These are phyloP conservation scores for Nicotiana tabacum DNA, from an alignment of 257 asterid genomes.

Conservation along the genomic window DNA sequence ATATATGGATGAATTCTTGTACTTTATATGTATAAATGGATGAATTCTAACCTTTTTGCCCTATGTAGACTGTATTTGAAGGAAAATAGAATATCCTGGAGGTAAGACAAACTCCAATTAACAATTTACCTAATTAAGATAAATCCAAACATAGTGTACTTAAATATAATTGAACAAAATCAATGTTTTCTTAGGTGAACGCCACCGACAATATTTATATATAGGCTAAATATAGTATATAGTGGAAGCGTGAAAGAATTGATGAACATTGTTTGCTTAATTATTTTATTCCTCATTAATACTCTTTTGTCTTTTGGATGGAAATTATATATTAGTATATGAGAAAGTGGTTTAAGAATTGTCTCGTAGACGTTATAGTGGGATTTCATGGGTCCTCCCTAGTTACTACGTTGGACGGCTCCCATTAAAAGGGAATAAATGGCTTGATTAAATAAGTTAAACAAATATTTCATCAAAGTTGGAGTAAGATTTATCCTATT, in stretches of 20 bases:
- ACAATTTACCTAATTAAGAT: too few relatives aligned
- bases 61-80: too few relatives aligned
- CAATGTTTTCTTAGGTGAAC: too few relatives aligned
- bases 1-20: too few relatives aligned
- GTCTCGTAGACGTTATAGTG: not conserved
- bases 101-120: too few relatives aligned
- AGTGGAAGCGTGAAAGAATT: not conserved
- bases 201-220: not conserved
- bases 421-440: slow-evolving; percentile 11
- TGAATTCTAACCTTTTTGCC: too few relatives aligned
- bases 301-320: not conserved
- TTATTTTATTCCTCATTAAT: not conserved
- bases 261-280: not conserved
- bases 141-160: too few relatives aligned
- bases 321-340: not conserved
- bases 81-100: too few relatives aligned
- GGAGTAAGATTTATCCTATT: not conserved
- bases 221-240: not conserved
- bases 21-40: too few relatives aligned
- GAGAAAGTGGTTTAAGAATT: not conserved
- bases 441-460: not conserved
- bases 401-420: slow-evolving; percentile 5
- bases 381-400: slow-evolving; percentile 8
- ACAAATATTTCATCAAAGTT: not conserved
- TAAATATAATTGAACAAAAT: too few relatives aligned